These are phyloP conservation scores for Fusarium goolgardi DNA, from an alignment of 2,329 filamentous ascomycete genomes.

Conservation along the genomic window DNA sequence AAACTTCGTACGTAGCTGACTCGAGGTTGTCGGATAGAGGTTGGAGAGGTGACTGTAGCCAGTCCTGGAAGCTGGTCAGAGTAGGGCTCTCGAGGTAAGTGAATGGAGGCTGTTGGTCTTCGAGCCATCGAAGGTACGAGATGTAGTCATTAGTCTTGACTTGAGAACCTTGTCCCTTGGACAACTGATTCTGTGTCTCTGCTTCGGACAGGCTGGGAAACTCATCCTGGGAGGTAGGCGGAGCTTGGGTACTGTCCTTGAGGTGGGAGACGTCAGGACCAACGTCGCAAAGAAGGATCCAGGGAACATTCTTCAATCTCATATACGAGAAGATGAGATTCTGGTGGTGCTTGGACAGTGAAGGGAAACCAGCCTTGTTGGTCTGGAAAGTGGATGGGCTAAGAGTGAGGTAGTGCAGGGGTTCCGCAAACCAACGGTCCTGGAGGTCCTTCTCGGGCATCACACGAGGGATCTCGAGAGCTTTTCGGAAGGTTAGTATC, in stretches of 20 bases:
- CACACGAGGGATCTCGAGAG: conserved; percentile 66
- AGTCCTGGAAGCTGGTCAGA: conserved; percentile 81
- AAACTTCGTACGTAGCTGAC: conserved; percentile 97
- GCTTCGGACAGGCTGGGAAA: conserved; percentile 81
- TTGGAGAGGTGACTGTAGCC: conserved; percentile 93
- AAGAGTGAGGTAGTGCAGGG: conserved; percentile 71
- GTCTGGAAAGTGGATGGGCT: conserved; percentile 65
- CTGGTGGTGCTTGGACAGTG: conserved; percentile 71
- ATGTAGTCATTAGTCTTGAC: conserved; percentile 62
- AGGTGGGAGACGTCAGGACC: conserved; percentile 60
- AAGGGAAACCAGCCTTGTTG: conserved; percentile 71
- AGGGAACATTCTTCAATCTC: conserved; percentile 71
- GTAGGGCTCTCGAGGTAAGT: conserved; percentile 63
- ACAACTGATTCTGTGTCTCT: conserved; percentile 49
- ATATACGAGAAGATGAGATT: conserved; percentile 71
- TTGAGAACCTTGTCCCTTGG: conserved; percentile 44
- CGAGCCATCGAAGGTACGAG: conserved; percentile 85
- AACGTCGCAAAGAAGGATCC: conserved; percentile 72
- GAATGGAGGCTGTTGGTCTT: conserved; percentile 79
- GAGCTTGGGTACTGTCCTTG: conserved; percentile 39
- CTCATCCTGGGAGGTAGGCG: conserved; percentile 58
- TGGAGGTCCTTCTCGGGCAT: conserved; percentile 71
- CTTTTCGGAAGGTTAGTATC: conserved; percentile 49
- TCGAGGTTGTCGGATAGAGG: conserved; percentile 96
- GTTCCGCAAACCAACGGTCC: conserved; percentile 76